Evolutionary conservation across 805 yeast species (phyloP).

Genomic region (Schwanniomyces occidentalis): DNA sequence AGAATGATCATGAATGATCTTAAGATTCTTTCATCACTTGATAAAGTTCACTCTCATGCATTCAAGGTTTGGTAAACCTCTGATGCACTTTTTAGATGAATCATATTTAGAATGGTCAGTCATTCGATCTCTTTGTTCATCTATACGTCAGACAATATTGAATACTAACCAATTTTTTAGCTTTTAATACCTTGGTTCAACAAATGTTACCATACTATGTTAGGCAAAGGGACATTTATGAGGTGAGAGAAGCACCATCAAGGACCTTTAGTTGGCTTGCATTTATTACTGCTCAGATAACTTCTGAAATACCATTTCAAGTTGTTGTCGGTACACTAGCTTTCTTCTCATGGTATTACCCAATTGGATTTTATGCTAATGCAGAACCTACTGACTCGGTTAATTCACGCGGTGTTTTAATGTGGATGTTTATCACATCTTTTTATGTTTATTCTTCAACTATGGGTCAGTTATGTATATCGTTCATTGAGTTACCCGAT

Average conservation of each 20-base stretch:
- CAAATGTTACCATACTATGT: constrained; percentile 46
- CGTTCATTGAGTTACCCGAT: constrained; percentile 32
- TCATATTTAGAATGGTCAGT: too few relatives aligned
- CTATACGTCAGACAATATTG: too few relatives aligned
- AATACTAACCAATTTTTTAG: too few relatives aligned
- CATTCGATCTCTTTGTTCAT: too few relatives aligned
- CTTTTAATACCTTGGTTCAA: constrained; percentile 40
- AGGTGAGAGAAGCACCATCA: constrained; percentile 47
- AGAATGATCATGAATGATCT: too few relatives aligned
- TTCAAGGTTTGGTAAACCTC: too few relatives aligned
- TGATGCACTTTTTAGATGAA: too few relatives aligned
- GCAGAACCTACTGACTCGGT: constrained; percentile 50
- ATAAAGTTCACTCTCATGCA: too few relatives aligned
- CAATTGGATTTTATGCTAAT: constrained; percentile 48
- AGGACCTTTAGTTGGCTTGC: constrained; percentile 46
- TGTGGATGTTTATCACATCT: constrained; percentile 32
- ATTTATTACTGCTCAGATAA: constrained; percentile 39
- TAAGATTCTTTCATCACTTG: too few relatives aligned
- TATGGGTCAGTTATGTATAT: constrained; percentile 29
- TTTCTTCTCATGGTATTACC: constrained; percentile 60
- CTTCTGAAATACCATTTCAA: constrained; percentile 51
- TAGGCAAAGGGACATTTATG: constrained; percentile 45
- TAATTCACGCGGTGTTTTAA: constrained; percentile 35
- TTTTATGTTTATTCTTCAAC: constrained; percentile 28
- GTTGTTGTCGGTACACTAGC: constrained; percentile 41